Evolutionary conservation across 345 rosid species (phyloP), one percentile per base, ranked within the genome.

Genomic region (Alliaria petiolata): DNA sequence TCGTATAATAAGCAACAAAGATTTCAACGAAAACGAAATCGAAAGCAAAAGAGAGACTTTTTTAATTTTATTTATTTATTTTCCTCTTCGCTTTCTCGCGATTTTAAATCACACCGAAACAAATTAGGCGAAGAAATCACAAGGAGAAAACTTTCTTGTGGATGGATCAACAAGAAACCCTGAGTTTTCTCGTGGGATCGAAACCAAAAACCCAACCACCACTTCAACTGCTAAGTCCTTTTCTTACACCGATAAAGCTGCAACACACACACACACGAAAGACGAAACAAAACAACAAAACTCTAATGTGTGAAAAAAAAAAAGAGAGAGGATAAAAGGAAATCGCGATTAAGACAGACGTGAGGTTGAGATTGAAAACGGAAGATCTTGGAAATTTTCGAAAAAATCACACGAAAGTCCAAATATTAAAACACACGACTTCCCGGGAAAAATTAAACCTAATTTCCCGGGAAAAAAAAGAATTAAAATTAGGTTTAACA

Each of bases 121-220:
- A 53, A 57, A 45, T 47, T 55, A 70, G 79, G 81, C 70, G 67
- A 62, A 76, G 71, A 52, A 71, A 65, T 66, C 71, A 71, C 66
- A 53, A 72, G 65, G 72, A 43, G 66, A 70, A 80, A 59, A 47
- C 49, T 84, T 80, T 81, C 82, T 67, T 81, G 92, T 84, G 87
- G n/a, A n/a, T n/a, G n/a, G 76, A 75, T 26, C 57, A 80, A 76
- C 74, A 67, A 75, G 64, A 71, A 77, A 77, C 20, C 68, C 58
- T 52, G 69, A 78, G 61, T 36, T 57, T 64, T 81, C 51, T 70
- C 87, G 83, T 87, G 83, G 36, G 35, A 44, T 11, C 8, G 61
- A 78, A 81, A 83, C 74, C 71, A 40, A 81, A 71, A 78, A 66
- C 81, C 62, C 81, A 85, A 84, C 90, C 47, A 86, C 87, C 78